Evolutionary conservation across 1,284 basidiomycete species (phyloP).

Genomic region (Sanghuangporus weigelae): DNA sequence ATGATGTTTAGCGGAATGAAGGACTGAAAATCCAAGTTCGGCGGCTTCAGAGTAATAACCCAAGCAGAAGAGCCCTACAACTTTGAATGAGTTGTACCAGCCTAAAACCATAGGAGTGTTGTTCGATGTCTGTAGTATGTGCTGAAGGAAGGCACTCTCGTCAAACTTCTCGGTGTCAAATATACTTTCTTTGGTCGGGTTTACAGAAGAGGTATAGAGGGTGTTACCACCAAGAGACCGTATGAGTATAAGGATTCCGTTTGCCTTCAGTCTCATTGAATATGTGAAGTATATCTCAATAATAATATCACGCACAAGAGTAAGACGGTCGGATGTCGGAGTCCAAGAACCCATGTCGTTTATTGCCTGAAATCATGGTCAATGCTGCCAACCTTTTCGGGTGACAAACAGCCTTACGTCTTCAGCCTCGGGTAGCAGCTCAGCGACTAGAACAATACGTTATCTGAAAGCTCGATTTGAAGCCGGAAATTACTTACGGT

Average conservation of each 20-base stretch:
- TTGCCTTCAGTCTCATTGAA: constrained; percentile 29
- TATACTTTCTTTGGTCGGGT: constrained; percentile 39
- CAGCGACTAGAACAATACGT: constrained; percentile 41
- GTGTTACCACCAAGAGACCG: constrained; percentile 52
- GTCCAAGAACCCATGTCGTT: constrained; percentile 52
- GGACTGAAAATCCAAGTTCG: constrained; percentile 54
- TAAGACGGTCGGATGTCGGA: constrained; percentile 42
- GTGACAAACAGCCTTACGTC: constrained; percentile 38
- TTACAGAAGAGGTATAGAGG: constrained; percentile 38
- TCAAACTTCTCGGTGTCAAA: constrained; percentile 58
- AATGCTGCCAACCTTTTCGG: background rate
- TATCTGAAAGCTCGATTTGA: background rate
- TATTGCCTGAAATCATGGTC: constrained; percentile 36
- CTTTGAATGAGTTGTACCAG: constrained; percentile 66
- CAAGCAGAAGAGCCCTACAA: constrained; percentile 55
- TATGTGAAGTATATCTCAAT: background rate
- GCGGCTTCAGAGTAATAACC: constrained; percentile 56
- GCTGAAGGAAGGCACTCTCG: constrained; percentile 47
- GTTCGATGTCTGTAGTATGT: constrained; percentile 38
- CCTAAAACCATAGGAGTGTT: constrained; percentile 49
- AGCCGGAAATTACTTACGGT: constrained; percentile 38
- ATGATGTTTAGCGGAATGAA: constrained; percentile 48
- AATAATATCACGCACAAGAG: background rate
- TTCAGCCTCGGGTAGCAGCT: constrained; percentile 53
- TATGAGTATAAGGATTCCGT: constrained; percentile 48